Evolutionary conservation across 2,329 filamentous ascomycete genomes (phyloP), one percentile per base, ranked within the genome.

Genomic region (Pseudopyricularia cyperi): DNA sequence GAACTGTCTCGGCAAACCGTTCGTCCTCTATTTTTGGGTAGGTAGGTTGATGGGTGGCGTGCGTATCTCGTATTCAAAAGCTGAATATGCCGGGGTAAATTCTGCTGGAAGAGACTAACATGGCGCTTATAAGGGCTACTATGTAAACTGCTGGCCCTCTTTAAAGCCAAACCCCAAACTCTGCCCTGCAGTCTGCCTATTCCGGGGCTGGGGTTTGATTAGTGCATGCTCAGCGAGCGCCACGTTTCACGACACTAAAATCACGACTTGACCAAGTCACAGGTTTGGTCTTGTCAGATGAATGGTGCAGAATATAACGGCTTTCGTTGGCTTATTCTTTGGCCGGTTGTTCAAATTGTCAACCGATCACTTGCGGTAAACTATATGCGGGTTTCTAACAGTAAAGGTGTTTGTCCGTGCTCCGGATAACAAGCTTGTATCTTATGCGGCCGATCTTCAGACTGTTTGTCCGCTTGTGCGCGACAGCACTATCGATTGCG

Each of bases 401-500:
- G 19, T n/a, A 7, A 11, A 33, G 37, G n/a, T n/a, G 7, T 22
- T 4, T 12, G 7, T 42, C 37, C n/a, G 8, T 42, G 37, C 37
- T 42, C 22, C 17, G 14, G 7, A 42, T 1, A 42, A 12, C 19
- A 42, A n/a, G 6, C 7, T 42, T n/a, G 4, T n/a, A 42, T 42
- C 37, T 7, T 22, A 12, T 22, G 37, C 12, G 9, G 37, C 37
- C 37, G 7, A 8, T 19, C 9, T 42, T 9, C n/a, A n/a, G 35
- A 39, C 15, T 17, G n/a, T 17, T 17, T 17, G 22, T 39, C 11
- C 19, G 3, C 19, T 7, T 7, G 17, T 46, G 19, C 22, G 42
- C 19, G 2, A 7, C 22, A 17, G 9, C 2, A 11, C 22, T 57
- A 70, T 52, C 72, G 68, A 65, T 82, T 91, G 39, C 90, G 76